phyloP scores from a whole-genome alignment of 495 filamentous ascomycete genomes.

The Penicillium riverlandense region DNA sequence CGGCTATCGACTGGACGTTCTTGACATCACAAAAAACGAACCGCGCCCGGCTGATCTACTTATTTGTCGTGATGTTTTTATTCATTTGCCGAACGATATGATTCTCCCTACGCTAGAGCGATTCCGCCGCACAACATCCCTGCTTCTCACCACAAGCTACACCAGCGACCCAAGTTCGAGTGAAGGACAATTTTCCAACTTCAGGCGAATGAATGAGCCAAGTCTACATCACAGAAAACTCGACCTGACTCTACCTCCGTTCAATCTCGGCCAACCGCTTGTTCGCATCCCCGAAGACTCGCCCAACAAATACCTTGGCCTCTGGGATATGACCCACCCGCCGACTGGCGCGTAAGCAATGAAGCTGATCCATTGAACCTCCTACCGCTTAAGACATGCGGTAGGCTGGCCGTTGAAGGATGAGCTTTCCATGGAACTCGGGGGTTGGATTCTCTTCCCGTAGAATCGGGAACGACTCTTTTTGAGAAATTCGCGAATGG shows the following conservation, averaged over 20 bases:
- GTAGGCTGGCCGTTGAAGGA: too few species aligned
- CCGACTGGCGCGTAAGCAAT: not conserved
- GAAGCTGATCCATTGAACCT: not conserved
- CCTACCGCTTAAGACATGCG: not conserved
- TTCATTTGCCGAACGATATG: conserved; percentile 3
- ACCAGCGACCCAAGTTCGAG: conserved; percentile 1
- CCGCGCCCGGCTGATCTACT: conserved; percentile 1
- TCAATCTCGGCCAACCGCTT: conserved; percentile 3
- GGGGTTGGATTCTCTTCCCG: too few species aligned
- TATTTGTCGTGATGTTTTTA: conserved; percentile 5
- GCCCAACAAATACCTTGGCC: conserved; percentile 4
- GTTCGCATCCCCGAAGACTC: conserved; percentile 4
- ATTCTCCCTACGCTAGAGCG: conserved; percentile 2
- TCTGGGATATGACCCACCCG: conserved; percentile 1
- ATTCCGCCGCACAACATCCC: conserved; percentile 1
- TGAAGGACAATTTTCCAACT: conserved; percentile 1
- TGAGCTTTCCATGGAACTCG: too few species aligned
- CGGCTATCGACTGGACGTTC: conserved; percentile 2
- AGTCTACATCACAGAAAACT: conserved; percentile 1
- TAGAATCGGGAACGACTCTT: too few species aligned
- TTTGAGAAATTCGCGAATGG: too few species aligned
- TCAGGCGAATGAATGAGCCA: conserved; percentile 3
- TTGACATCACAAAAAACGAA: conserved; percentile 1
- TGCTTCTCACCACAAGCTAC: conserved; percentile 4
- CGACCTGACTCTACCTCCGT: conserved; percentile 3